Evolutionary conservation across 2,329 filamentous ascomycete genomes (phyloP).

Genomic region (Coniochaeta sp.): DNA sequence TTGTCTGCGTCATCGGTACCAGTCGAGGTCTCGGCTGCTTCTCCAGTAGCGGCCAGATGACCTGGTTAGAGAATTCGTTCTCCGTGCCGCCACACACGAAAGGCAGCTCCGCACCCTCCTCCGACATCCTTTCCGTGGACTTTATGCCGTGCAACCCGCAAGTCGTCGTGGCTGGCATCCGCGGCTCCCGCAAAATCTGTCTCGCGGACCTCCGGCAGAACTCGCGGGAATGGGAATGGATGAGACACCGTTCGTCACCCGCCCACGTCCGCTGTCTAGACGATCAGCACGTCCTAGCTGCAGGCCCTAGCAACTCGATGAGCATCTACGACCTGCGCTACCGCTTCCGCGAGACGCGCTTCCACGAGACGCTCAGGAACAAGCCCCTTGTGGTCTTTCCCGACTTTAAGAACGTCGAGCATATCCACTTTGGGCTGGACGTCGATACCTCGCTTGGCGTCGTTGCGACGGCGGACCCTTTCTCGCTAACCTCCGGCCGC

Average conservation of each 20-base stretch:
- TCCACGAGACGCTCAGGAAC: not conserved
- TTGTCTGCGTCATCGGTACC: conserved; percentile 40
- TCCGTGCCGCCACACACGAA: conserved; percentile 3
- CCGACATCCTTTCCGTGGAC: conserved; percentile 40
- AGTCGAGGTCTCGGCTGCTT: conserved; percentile 30
- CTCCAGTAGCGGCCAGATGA: conserved; percentile 15
- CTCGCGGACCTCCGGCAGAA: conserved; percentile 33
- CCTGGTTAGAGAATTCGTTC: conserved; percentile 20
- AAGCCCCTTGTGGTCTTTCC: conserved; percentile 39
- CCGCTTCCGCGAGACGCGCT: not conserved
- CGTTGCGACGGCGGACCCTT: conserved; percentile 40
- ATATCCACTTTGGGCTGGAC: conserved; percentile 43
- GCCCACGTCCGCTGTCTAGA: conserved; percentile 43
- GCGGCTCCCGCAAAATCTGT: conserved; percentile 35
- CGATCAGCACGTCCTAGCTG: conserved; percentile 41
- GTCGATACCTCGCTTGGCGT: conserved; percentile 36
- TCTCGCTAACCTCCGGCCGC: too few species aligned
- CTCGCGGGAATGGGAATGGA: conserved; percentile 18
- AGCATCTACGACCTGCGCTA: conserved; percentile 51
- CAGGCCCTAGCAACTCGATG: conserved; percentile 41
- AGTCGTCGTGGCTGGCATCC: conserved; percentile 42
- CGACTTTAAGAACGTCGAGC: conserved; percentile 40
- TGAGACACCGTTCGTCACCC: conserved; percentile 18
- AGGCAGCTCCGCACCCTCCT: not conserved
- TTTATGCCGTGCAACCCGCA: conserved; percentile 35